Conservation (phyloP, 1,284 basidiomycete species). For the Cutaneotrichosporon sp. region DNA sequence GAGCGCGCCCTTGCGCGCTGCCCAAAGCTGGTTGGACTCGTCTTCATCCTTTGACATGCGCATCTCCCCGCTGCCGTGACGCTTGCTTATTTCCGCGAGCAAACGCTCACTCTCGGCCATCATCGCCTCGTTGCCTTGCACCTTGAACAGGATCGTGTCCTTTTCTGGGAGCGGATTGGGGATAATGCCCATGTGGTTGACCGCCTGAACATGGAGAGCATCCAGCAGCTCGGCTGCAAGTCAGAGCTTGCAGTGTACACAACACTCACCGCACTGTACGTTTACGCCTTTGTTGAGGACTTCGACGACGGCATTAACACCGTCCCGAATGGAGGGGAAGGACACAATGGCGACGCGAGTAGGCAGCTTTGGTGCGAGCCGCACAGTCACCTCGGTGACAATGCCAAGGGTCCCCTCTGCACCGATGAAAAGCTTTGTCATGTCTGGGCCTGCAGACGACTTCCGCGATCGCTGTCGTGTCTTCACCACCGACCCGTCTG, state of each 20-base stretch:
- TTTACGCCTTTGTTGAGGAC: conserved; percentile 57
- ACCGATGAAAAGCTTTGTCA: conserved; percentile 85
- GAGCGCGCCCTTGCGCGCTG: conserved; percentile 72
- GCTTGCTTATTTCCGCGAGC: conserved; percentile 52
- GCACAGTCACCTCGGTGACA: conserved; percentile 79
- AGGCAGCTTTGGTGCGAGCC: conserved; percentile 68
- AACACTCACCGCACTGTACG: conserved; percentile 35
- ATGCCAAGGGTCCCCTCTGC: conserved; percentile 90
- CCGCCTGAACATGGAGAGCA: conserved; percentile 61
- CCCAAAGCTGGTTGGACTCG: conserved; percentile 72
- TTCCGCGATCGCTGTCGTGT: conserved; percentile 79
- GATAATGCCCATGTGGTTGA: conserved; percentile 57
- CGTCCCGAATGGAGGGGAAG: conserved; percentile 51
- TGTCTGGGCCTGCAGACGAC: conserved; percentile 82
- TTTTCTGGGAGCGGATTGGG: conserved; percentile 58
- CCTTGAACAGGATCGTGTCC: conserved; percentile 77
- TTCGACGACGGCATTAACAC: conserved; percentile 59
- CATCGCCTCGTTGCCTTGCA: conserved; percentile 56
- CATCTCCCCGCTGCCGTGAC: conserved; percentile 63
- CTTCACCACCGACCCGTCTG: conserved; percentile 84
- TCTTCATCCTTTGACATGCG: conserved; percentile 60
- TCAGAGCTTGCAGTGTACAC: not conserved
- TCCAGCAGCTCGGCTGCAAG: conserved; percentile 68
- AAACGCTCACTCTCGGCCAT: conserved; percentile 19
- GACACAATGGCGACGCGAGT: conserved; percentile 54